Base-by-base conservation (phyloP, 768 basidiomycete species). In the Auricularia cornea region DNA sequence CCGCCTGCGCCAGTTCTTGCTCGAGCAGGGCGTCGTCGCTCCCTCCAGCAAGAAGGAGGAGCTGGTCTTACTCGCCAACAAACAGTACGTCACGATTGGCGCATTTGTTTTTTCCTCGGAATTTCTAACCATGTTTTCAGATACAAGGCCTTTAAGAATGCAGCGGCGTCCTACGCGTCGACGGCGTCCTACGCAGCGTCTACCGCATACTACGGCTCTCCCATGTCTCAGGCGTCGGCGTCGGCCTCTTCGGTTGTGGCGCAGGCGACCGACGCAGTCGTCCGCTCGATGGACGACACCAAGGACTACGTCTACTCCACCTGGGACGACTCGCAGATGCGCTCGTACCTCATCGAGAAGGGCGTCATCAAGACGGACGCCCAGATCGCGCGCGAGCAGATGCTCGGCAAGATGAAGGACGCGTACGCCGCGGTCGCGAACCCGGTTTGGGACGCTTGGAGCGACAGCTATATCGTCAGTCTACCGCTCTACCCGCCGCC, bases 251-350 rank as follows among this genome's bases (percentile, higher is more conserved):
- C 73, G 18, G 65, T 79, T 1, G 78, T 75, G 16, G 77, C 83
- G 0, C 81, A 84, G 64, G 84, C 86, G 2, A 83, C 86, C 1
- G 75, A 80, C 18, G 79, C 81, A 2, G 83, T 78, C 11, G 73
- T 72, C 8, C 76, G 78, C 28, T 76, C 75, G 30, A 72, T 92
- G 26, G 89, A 94, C 65, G 84, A 89, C 64, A 73, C 85, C 32
- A 91, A 86, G 72, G 94, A 98, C 72, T 95, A 94, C 68, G 76
- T 94, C 20, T 96, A 90, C 73, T 92, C 90, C 0, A 84, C 89
- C 0, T 97, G 96, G 96, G 86, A 89, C 62, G 92, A 95, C 67
- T 87, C 80, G 68, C 80, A 81, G 66, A 74, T 98, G 57, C 79
- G 88, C 59, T 74, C 70, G 0, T 97, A 87, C 76, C 83, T 95